phyloP scores from a whole-genome alignment of 1,139 yeast species.

The Protomyces arabidopsidicola region DNA sequence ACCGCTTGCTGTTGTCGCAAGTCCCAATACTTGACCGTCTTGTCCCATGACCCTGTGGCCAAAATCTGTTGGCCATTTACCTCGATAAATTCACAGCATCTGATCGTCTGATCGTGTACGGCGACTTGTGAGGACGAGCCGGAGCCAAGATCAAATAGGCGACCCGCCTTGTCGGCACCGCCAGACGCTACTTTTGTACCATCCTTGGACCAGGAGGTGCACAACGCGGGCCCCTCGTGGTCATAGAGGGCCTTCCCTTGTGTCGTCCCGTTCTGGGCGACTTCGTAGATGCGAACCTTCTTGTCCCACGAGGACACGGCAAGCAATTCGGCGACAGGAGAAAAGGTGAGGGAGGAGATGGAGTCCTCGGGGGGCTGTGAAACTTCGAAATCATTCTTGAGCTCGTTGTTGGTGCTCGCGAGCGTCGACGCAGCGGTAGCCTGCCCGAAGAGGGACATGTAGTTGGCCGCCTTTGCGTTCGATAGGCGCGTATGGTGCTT shows the following conservation, averaged over 20 bases:
- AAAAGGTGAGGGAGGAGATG: conserved; percentile 76
- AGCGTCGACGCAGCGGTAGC: background rate
- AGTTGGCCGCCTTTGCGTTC: background rate
- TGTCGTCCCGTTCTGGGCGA: conserved; percentile 60
- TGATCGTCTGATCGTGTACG: conserved; percentile 76
- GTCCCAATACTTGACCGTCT: conserved; percentile 91
- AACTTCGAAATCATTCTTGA: conserved; percentile 25
- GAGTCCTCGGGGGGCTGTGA: conserved; percentile 78
- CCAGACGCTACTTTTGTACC: conserved; percentile 88
- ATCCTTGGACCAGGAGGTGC: conserved; percentile 77
- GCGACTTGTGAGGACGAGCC: conserved; percentile 86
- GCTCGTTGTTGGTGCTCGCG: conserved; percentile 35
- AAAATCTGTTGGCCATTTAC: conserved; percentile 69
- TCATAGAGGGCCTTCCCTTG: conserved; percentile 88
- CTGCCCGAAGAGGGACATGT: background rate
- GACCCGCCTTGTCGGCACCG: conserved; percentile 87
- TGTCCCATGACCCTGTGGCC: conserved; percentile 96
- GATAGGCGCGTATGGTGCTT: too few species aligned
- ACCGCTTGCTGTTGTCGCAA: conserved; percentile 81
- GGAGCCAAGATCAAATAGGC: conserved; percentile 72
- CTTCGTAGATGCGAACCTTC: conserved; percentile 87
- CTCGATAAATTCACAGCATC: conserved; percentile 66
- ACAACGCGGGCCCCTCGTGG: conserved; percentile 82
- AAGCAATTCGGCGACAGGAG: conserved; percentile 81
- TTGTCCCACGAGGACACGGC: conserved; percentile 94